Conservation (phyloP, 2,329 filamentous ascomycete species). For the Fusarium nygamai region DNA sequence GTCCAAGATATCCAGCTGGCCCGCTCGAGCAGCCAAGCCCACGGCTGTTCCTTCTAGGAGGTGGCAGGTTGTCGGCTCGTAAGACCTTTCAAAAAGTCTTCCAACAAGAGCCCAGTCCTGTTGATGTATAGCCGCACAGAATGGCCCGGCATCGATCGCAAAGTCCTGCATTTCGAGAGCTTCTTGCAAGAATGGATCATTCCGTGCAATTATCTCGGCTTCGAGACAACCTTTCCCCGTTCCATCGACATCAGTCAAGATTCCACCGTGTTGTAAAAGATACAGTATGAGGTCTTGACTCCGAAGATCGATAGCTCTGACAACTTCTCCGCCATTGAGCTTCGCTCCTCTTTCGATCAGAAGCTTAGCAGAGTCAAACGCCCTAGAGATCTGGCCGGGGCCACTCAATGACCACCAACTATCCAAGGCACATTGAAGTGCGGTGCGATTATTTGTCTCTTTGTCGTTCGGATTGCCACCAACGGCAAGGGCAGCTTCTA, state of each 20-base stretch:
- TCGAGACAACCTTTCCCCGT: rapidly evolving
- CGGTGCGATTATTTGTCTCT: rapidly evolving
- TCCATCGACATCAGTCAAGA: rapidly evolving
- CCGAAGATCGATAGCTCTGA: rapidly evolving
- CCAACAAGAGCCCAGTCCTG: not conserved
- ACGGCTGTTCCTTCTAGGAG: not conserved
- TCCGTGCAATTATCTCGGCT: not conserved
- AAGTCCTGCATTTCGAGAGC: not conserved
- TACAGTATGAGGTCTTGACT: not conserved
- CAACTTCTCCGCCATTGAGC: rapidly evolving
- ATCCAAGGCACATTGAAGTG: not conserved
- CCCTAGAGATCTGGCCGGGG: too few relatives aligned
- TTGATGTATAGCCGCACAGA: rapidly evolving
- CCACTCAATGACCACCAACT: too few relatives aligned
- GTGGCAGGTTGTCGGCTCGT: rapidly evolving
- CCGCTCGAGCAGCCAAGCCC: rapidly evolving
- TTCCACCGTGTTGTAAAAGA: not conserved
- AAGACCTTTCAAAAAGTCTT: rapidly evolving
- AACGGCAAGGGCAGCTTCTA: rapidly evolving
- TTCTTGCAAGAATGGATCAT: rapidly evolving
- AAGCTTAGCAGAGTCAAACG: not conserved
- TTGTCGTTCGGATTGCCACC: rapidly evolving
- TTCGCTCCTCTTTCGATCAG: rapidly evolving
- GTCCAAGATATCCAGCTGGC: rapidly evolving
- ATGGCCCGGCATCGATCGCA: not conserved